A percentile compares a stretch with the other conserved stretches of the same genome.
These are phyloP conservation scores for Tetradesmus obliquus DNA, from an alignment of 139 green algal genomes.

Conservation along the genomic window DNA sequence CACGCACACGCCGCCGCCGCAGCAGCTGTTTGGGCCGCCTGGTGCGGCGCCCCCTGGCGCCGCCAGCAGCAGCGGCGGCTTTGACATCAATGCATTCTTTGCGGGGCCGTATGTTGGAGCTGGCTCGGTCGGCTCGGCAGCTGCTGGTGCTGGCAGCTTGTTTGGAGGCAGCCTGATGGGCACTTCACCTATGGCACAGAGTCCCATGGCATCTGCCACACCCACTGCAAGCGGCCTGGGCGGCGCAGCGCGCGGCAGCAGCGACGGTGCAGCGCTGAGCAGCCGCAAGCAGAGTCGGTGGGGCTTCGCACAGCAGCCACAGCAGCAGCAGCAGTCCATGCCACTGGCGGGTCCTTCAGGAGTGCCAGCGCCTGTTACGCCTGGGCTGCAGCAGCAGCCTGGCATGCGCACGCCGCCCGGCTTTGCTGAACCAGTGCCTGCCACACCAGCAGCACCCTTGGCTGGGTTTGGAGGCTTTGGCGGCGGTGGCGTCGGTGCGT, in stretches of 20 bases:
- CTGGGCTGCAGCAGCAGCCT: not conserved
- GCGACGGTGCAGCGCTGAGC: conserved; percentile 1
- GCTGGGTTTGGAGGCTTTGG: not conserved
- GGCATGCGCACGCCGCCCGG: not conserved
- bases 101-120: not conserved
- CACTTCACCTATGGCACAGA: not conserved
- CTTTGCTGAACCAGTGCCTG: not conserved
- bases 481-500: not conserved
- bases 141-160: not conserved
- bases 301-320: conserved; percentile 33
- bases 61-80: not conserved
- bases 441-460: not conserved
- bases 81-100: conserved; percentile 38
- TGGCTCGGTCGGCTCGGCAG: not conserved
- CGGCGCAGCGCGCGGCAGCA: not conserved
- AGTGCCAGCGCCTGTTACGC: not conserved
- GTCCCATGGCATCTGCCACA: not conserved
- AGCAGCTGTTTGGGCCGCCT: not conserved
- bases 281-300: conserved; percentile 19
- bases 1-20: conserved; percentile 8
- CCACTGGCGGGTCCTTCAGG: not conserved
- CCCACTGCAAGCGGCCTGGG: not conserved
- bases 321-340: not conserved
- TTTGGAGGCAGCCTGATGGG: not conserved
- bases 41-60: not conserved